Evolutionary conservation across 768 basidiomycete genomes (phyloP).

Genomic region (Suillus plorans): DNA sequence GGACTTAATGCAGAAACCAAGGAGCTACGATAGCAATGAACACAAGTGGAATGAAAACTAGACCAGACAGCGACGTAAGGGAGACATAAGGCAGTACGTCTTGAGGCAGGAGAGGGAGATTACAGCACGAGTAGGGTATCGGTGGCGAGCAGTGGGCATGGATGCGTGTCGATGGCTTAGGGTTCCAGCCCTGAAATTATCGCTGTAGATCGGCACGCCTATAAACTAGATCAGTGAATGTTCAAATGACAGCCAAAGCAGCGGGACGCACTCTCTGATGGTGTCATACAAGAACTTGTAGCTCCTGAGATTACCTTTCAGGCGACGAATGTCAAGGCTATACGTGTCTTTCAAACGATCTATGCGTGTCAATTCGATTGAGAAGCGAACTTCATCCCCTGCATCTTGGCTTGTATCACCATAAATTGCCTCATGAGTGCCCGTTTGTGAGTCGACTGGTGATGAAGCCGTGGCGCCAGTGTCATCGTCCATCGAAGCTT

Average conservation of each 20-base stretch:
- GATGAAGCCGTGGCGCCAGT: slow-evolving; percentile 21
- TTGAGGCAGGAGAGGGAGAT: slow-evolving; percentile 13
- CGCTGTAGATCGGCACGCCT: slow-evolving; percentile 40
- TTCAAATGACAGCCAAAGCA: slow-evolving; percentile 9
- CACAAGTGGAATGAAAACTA: slow-evolving; percentile 1
- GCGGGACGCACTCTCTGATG: slow-evolving; percentile 70
- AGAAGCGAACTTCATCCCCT: slow-evolving; percentile 96
- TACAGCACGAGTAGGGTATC: slow-evolving; percentile 33
- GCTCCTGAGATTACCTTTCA: slow-evolving; percentile 91
- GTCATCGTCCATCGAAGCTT: slow-evolving; percentile 51
- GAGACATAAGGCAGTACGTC: neutral
- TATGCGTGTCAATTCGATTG: slow-evolving; percentile 88
- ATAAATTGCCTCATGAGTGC: slow-evolving; percentile 60
- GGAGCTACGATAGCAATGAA: slow-evolving; percentile 10
- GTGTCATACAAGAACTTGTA: slow-evolving; percentile 92
- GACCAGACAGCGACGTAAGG: slow-evolving; percentile 6
- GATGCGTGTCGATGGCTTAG: slow-evolving; percentile 10
- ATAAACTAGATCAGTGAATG: slow-evolving; percentile 12
- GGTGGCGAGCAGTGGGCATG: slow-evolving; percentile 7
- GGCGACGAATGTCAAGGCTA: slow-evolving; percentile 85
- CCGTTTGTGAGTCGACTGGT: slow-evolving; percentile 36
- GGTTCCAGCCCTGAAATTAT: slow-evolving; percentile 29
- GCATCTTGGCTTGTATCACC: slow-evolving; percentile 80
- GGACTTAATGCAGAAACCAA: slow-evolving; percentile 7
- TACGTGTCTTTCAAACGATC: slow-evolving; percentile 89